Conservation (phyloP, 306 rosid species). For the Medicago ruthenica region DNA sequence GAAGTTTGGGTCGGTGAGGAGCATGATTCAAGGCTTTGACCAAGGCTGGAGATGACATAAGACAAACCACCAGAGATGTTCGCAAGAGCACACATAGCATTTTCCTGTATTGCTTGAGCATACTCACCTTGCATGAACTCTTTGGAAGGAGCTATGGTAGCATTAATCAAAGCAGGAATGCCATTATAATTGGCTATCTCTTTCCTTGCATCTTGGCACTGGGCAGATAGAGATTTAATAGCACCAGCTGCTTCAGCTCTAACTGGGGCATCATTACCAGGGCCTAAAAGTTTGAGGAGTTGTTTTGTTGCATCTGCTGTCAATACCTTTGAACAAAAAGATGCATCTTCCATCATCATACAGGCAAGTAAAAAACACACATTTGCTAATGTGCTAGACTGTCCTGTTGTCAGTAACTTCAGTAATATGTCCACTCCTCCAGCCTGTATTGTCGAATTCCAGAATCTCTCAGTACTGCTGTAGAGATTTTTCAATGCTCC, state of each 20-base stretch:
- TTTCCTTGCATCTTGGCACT: slow-evolving; percentile 88
- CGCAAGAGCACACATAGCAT: slow-evolving; percentile 98
- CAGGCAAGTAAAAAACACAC: slow-evolving; percentile 94
- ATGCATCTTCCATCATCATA: slow-evolving; percentile 91
- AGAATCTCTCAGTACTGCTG: slow-evolving; percentile 91
- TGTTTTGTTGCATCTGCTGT: slow-evolving; percentile 79
- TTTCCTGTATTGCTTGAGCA: slow-evolving; percentile 98
- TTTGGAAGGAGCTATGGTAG: slow-evolving; percentile 98
- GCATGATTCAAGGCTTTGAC: slow-evolving; percentile 99
- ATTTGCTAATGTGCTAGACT: slow-evolving; percentile 80
- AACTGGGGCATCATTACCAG: slow-evolving; percentile 89
- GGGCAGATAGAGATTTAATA: slow-evolving; percentile 89
- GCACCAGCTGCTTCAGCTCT: slow-evolving; percentile 99
- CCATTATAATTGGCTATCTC: slow-evolving; percentile 92
- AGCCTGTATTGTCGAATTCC: slow-evolving; percentile 86
- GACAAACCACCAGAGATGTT: slow-evolving; percentile 99
- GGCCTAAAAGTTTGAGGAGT: slow-evolving; percentile 88
- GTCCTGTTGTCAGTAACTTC: slow-evolving; percentile 87
- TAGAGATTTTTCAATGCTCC: slow-evolving; percentile 96
- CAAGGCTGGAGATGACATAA: slow-evolving; percentile 91
- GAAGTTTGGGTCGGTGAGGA: slow-evolving; percentile 83
- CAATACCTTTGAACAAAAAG: slow-evolving; percentile 84
- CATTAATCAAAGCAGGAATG: slow-evolving; percentile 94
- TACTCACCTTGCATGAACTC: slow-evolving; percentile 98
- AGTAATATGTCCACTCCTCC: slow-evolving; percentile 89